Evolutionary conservation across 164 flowering plant genomes (phyloP).

Genomic region (Tetrastigma voinierianum): DNA sequence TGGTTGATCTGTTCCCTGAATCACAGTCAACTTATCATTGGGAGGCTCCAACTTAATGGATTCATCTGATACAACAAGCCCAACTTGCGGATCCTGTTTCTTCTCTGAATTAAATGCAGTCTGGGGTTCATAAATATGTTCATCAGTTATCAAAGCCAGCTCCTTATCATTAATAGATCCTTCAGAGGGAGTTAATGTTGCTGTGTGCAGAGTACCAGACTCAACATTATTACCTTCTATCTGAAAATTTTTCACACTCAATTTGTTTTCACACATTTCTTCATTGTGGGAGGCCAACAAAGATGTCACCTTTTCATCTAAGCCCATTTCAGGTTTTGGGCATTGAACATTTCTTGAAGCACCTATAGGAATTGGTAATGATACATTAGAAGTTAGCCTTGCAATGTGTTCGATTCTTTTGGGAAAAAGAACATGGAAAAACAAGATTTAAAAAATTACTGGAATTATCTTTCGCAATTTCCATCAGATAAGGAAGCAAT

Average conservation of each 20-base stretch:
- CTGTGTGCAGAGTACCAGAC: not conserved
- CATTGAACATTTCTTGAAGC: slow-evolving; percentile 9
- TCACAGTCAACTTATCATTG: slow-evolving; percentile 1
- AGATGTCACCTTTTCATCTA: slow-evolving; percentile 18
- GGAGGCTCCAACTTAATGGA: not conserved
- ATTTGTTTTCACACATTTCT: not conserved
- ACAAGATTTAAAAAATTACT: slow-evolving; percentile 24
- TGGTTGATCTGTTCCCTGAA: slow-evolving; percentile 5
- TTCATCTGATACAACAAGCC: slow-evolving; percentile 1
- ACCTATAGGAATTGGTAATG: slow-evolving; percentile 22
- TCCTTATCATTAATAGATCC: not conserved
- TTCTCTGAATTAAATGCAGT: not conserved
- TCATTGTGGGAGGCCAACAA: slow-evolving; percentile 7
- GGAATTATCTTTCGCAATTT: slow-evolving; percentile 31
- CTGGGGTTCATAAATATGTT: not conserved
- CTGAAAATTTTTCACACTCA: not conserved
- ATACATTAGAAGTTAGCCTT: not conserved
- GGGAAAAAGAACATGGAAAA: not conserved
- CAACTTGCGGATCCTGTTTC: not conserved
- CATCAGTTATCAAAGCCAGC: not conserved
- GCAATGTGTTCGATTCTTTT: too few species aligned
- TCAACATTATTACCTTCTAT: not conserved
- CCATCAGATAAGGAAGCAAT: slow-evolving; percentile 60
- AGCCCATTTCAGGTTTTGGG: slow-evolving; percentile 17
- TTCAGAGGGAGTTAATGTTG: not conserved